Conservation (phyloP, 208 protist species). For the Histomonas meleagridis region DNA sequence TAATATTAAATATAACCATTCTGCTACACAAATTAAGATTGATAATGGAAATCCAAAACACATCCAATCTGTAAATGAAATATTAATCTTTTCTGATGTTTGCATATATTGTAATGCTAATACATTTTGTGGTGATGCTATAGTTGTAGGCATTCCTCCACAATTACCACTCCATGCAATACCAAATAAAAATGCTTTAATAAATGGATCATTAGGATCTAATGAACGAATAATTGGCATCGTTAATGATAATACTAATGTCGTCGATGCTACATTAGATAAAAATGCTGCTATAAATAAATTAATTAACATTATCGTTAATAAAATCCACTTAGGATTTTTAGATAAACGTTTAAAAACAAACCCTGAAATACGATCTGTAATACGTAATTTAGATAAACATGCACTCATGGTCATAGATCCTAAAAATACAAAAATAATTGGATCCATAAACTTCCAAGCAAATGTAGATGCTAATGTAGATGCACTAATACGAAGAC, state of each 20-base stretch:
- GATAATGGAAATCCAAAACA: background rate
- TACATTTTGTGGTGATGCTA: slow-evolving; percentile 1
- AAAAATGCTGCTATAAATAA: background rate
- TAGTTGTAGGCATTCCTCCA: slow-evolving; percentile 25
- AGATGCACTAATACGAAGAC: background rate
- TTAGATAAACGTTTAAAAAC: background rate
- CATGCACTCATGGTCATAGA: slow-evolving; percentile 29
- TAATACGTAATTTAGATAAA: background rate
- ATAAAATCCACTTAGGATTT: background rate
- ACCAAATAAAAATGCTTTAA: background rate
- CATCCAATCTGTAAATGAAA: background rate
- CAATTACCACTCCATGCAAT: slow-evolving; percentile 20
- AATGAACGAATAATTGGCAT: slow-evolving; percentile 24
- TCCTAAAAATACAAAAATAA: slow-evolving; percentile 8
- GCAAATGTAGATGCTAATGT: background rate
- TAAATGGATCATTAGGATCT: slow-evolving; percentile 29
- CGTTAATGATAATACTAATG: background rate
- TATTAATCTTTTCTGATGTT: background rate
- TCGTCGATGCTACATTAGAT: background rate
- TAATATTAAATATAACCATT: background rate
- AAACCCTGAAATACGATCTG: background rate
- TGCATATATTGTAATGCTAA: background rate
- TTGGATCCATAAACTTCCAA: slow-evolving; percentile 21
- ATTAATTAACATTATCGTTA: background rate
- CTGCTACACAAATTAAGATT: background rate